phyloP scores from a whole-genome alignment of 345 rosid genomes.

The Excoecaria agallocha region DNA sequence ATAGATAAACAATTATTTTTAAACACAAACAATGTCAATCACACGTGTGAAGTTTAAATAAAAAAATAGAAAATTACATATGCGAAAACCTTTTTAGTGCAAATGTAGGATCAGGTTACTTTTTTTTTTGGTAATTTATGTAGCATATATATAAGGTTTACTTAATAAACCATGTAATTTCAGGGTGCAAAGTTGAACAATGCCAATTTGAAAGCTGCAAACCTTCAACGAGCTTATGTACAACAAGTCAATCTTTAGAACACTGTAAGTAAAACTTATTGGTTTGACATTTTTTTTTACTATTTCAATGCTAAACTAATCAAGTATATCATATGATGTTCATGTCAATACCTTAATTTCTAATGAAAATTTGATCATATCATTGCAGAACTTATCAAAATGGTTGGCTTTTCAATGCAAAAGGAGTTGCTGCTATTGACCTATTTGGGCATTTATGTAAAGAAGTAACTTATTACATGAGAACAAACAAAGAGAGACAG shows the following conservation, averaged over 20 bases:
- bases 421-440: too few relatives aligned
- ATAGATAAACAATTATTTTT: too few relatives aligned
- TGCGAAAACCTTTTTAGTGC: slow-evolving; percentile 28
- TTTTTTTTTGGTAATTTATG: not conserved
- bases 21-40: too few relatives aligned
- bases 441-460: too few relatives aligned
- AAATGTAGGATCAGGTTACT: not conserved
- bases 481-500: too few relatives aligned
- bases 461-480: too few relatives aligned
- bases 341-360: not conserved
- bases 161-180: slow-evolving; percentile 10
- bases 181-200: slow-evolving; percentile 88
- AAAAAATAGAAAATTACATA: too few relatives aligned
- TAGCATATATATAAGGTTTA: not conserved
- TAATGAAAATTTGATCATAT: not conserved
- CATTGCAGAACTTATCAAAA: not conserved
- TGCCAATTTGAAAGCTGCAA: slow-evolving; percentile 86
- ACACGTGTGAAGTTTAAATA: too few relatives aligned
- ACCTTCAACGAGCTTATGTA: slow-evolving; percentile 87
- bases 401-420: too few relatives aligned
- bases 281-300: not conserved
- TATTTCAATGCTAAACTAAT: not conserved
- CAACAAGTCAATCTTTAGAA: slow-evolving; percentile 81
- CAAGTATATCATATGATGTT: not conserved
- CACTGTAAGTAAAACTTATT: slow-evolving; percentile 50